A percentile compares a stretch with the other conserved stretches of the same genome.
These are phyloP conservation scores for Rhipidocladum racemiflorum DNA, from an alignment of 176 grass and related monocot genomes.

Conservation along the genomic window DNA sequence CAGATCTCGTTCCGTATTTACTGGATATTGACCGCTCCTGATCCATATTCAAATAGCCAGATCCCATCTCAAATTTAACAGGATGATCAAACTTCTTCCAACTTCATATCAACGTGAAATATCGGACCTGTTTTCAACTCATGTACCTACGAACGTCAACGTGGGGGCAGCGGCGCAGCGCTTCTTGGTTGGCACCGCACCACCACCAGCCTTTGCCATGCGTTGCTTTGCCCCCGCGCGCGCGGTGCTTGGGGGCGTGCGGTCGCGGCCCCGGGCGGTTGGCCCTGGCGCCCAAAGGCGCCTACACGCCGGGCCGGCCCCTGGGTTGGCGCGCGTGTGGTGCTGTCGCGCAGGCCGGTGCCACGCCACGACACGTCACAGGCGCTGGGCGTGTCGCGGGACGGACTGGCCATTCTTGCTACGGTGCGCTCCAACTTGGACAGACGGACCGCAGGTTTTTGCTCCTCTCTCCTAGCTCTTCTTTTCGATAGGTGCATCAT, in stretches of 20 bases:
- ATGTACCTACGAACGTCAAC: neutral
- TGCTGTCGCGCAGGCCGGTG: neutral
- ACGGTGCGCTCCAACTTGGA: neutral
- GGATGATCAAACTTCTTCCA: too few species aligned
- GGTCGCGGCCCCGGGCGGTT: slow-evolving; percentile 1
- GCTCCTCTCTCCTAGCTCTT: too few species aligned
- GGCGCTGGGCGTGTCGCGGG: neutral
- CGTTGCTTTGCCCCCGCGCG: neutral
- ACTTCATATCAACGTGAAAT: too few species aligned
- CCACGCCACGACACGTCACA: neutral
- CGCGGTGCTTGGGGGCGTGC: neutral
- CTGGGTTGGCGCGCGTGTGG: slow-evolving; percentile 5
- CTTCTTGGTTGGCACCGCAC: slow-evolving; percentile 21
- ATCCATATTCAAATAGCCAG: too few species aligned
- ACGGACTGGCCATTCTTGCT: neutral
- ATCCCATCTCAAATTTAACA: too few species aligned
- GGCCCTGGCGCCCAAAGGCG: slow-evolving; percentile 30
- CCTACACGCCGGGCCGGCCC: slow-evolving; percentile 10
- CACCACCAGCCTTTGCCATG: slow-evolving; percentile 11
- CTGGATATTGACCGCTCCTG: too few species aligned
- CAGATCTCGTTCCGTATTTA: too few species aligned
- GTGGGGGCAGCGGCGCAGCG: neutral
- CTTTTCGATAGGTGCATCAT: neutral
- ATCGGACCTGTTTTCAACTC: too few species aligned
- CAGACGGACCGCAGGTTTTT: neutral